Evolutionary conservation across 495 filamentous ascomycete species (phyloP).

Genomic region (Aspergillus diversus): DNA sequence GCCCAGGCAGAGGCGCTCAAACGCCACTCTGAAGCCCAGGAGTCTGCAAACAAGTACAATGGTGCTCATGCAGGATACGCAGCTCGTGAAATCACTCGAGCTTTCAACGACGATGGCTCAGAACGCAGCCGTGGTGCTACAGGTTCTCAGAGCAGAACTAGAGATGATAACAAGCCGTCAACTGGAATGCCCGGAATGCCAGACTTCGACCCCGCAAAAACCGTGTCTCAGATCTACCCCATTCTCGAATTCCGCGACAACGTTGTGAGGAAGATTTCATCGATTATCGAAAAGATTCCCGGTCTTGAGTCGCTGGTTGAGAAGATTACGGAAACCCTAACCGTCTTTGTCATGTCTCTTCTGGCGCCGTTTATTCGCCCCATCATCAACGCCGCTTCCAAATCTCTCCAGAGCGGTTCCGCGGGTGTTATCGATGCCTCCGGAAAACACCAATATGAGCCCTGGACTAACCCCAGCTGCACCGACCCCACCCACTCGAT

Average conservation of each 20-base stretch:
- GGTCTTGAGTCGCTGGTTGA: slow-evolving; percentile 85
- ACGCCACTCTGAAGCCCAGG: slow-evolving; percentile 72
- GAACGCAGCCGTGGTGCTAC: slow-evolving; percentile 17
- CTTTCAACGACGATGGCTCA: slow-evolving; percentile 20
- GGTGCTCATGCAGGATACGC: slow-evolving; percentile 40
- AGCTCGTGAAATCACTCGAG: slow-evolving; percentile 17
- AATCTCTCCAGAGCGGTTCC: slow-evolving; percentile 81
- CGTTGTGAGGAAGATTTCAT: slow-evolving; percentile 80
- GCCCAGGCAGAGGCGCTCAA: slow-evolving; percentile 77
- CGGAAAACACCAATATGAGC: slow-evolving; percentile 84
- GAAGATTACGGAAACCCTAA: slow-evolving; percentile 88
- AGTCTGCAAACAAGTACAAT: slow-evolving; percentile 58
- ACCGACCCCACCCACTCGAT: slow-evolving; percentile 93
- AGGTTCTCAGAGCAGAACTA: slow-evolving; percentile 11
- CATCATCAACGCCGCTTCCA: slow-evolving; percentile 84
- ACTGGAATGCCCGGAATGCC: slow-evolving; percentile 68
- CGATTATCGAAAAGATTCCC: slow-evolving; percentile 88
- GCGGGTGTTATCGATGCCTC: slow-evolving; percentile 77
- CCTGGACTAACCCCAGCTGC: slow-evolving; percentile 84
- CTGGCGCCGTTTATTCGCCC: slow-evolving; percentile 88
- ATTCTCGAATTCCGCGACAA: slow-evolving; percentile 93
- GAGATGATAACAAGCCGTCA: slow-evolving; percentile 10
- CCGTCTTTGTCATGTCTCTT: slow-evolving; percentile 85
- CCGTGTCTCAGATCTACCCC: slow-evolving; percentile 84
- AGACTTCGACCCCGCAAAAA: slow-evolving; percentile 81